Evolutionary conservation across 768 basidiomycete genomes (phyloP).

Genomic region (Suillus sp.): DNA sequence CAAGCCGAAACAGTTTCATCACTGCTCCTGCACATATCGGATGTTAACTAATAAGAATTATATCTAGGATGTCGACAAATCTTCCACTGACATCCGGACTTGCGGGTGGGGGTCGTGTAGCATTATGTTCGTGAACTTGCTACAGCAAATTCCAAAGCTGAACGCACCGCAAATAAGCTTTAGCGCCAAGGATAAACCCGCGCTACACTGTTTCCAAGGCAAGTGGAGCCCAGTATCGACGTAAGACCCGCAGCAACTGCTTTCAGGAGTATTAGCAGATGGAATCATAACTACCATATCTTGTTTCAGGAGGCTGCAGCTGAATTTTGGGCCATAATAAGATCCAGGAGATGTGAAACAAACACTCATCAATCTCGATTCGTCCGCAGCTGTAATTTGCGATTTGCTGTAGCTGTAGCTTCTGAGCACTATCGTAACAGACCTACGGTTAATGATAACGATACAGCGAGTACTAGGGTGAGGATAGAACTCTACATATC

Average conservation of each 20-base stretch:
- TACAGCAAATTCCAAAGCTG: slow-evolving; percentile 55
- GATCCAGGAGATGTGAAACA: slow-evolving; percentile 6
- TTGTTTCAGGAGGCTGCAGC: slow-evolving; percentile 92
- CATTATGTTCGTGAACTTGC: not conserved
- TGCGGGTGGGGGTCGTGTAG: no score
- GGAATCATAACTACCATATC: slow-evolving; percentile 98
- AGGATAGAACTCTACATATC: not conserved
- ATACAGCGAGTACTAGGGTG: not conserved
- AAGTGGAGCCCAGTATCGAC: slow-evolving; percentile 75
- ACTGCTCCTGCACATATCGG: slow-evolving; percentile 33
- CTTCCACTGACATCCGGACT: slow-evolving; percentile 18
- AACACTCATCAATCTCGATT: slow-evolving; percentile 82
- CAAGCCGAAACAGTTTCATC: no score
- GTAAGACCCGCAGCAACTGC: slow-evolving; percentile 82
- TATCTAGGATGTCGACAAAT: no score
- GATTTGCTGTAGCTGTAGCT: no score
- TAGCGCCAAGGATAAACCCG: slow-evolving; percentile 64
- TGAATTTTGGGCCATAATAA: slow-evolving; percentile 54
- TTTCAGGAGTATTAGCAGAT: slow-evolving; percentile 75
- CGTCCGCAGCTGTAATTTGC: slow-evolving; percentile 91
- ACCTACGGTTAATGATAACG: not conserved
- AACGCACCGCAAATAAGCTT: slow-evolving; percentile 81
- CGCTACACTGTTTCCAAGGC: slow-evolving; percentile 58
- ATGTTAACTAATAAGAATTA: slow-evolving; percentile 64
- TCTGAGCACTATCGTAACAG: no score